Percentiles rank a stretch among this genome's conserved stretches.
phyloP scores from a whole-genome alignment of 208 protist genomes.

The Leishmania tropica region DNA sequence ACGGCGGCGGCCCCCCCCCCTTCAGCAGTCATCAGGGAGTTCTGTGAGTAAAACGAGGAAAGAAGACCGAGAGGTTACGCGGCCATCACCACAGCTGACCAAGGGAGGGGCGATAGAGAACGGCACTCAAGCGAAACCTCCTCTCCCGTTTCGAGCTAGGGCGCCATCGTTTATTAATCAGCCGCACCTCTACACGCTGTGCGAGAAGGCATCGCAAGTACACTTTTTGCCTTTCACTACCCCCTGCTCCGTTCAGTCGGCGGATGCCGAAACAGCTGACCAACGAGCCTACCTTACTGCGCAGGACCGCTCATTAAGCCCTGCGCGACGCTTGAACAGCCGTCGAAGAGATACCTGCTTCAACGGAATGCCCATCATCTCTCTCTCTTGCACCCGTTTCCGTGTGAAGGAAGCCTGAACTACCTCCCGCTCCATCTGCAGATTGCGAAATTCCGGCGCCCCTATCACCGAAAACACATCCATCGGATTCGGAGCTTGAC shows the following conservation, averaged over 20 bases:
- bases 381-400: not conserved
- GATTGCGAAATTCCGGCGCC: not conserved
- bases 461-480: not conserved
- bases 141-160: not conserved
- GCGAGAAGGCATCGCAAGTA: not conserved
- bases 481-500: not conserved
- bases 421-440: conserved; percentile 11
- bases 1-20: no score
- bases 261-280: not conserved
- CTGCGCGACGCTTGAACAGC: conserved; percentile 31
- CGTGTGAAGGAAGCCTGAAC: conserved; percentile 11
- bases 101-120: not conserved
- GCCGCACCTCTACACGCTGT: no score
- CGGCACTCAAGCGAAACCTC: not conserved
- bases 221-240: not conserved
- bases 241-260: not conserved
- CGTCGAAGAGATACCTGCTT: conserved; percentile 24
- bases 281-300: no score
- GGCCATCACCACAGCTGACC: not conserved
- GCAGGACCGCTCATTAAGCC: not conserved
- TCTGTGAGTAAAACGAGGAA: not conserved
- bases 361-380: conserved; percentile 17
- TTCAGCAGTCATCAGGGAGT: not conserved
- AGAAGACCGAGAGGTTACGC: not conserved
- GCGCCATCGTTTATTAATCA: not conserved